phyloP scores from a whole-genome alignment of 2,329 filamentous ascomycete species.

The Cytospora piceae region DNA sequence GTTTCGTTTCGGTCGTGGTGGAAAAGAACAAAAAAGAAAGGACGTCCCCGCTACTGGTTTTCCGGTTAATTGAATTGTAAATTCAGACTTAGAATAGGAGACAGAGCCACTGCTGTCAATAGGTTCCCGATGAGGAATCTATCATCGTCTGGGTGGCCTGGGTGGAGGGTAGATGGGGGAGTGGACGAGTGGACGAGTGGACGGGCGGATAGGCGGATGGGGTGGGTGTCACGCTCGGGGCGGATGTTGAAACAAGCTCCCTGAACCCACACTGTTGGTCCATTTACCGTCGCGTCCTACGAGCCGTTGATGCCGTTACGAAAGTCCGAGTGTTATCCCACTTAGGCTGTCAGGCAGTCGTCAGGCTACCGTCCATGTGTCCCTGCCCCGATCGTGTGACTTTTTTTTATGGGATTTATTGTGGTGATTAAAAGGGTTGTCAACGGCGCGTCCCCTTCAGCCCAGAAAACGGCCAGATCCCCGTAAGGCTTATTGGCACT shows the following conservation, averaged over 20 bases:
- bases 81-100: background rate
- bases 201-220: no score
- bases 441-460: no score
- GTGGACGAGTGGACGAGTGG: no score
- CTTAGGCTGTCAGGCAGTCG: background rate
- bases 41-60: background rate
- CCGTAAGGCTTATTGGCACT: no score
- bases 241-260: conserved; percentile 24
- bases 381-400: background rate
- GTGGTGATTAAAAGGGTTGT: no score
- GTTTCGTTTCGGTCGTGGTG: background rate
- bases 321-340: background rate
- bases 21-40: background rate
- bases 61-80: background rate
- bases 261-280: conserved; percentile 20
- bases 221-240: background rate
- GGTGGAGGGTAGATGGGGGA: background rate
- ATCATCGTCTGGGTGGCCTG: background rate
- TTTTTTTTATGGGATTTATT: background rate
- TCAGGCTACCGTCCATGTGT: background rate
- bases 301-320: background rate
- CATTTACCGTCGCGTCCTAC: conserved; percentile 13
- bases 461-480: no score
- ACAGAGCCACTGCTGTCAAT: conserved; percentile 1
- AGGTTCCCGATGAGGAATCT: conserved; percentile 22